Evolutionary conservation across 225 moss, liverwort and hornwort species (phyloP), one percentile per base, ranked within the genome.

Genomic region (Ulota crispa): DNA sequence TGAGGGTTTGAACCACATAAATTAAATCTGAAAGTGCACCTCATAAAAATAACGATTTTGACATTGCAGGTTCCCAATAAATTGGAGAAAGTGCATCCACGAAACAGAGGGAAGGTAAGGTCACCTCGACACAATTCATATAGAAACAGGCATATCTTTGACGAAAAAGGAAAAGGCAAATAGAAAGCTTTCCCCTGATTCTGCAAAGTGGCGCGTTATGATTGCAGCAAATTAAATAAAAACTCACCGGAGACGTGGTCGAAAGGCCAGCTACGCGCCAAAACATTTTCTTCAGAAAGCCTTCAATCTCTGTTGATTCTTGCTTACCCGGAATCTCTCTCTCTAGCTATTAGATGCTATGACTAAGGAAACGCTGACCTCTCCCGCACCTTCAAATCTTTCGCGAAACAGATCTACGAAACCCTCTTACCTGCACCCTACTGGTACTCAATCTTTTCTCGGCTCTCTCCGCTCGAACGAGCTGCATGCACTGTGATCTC

Each of bases 231-330:
- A 27, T 32, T 26, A 50, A n/a, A 72, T 26, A 5, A 67, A 23
- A 42, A 90, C 99, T 93, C 89, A 99, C 99, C 89, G 96, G 99
- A 81, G 96, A 99, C 79, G 96, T 90, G 83, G 99, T 90, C 85
- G 96, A 93, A 86, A 99, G 83, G 83, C 99, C 96, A 87, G 99
- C 91, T 85, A 96, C 99, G 89, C 93, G 92, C 99, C 94, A 99
- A 90, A 93, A 96, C 99, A 99, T 99, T 93, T 99, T 99, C 81
- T 91, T 92, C 91, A 92, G 75, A 91, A 86, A 92, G 68, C 57
- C 84, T 92, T 84, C 87, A 83, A 90, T 92, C 90, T 87, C 85
- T 79, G 76, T 84, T 57, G 77, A 77, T 71, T 80, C 80, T 84
- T 82, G n/a, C 84, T 78, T 53, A 77, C 80, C 77, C 36, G 57